Evolutionary conservation across 768 basidiomycete genomes (phyloP), one percentile per base, ranked within the genome.

Genomic region (Tylopilus sp.): DNA sequence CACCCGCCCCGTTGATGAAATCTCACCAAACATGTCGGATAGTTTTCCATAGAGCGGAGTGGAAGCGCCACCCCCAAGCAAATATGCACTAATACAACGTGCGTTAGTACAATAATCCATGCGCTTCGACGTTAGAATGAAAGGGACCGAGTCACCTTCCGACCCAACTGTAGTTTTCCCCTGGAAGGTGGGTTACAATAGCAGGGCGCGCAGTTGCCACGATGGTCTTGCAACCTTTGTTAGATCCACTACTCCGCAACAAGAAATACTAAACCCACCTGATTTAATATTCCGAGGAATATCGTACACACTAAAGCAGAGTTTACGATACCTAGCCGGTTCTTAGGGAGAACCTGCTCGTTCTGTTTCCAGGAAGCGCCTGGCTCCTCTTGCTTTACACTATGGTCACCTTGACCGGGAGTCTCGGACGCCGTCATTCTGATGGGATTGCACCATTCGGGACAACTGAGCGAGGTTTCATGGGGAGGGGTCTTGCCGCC

Each of bases 1-100:
- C 16, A n/a, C 31, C 25, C 2, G 19, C 13, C 13, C 29, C 34
- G 29, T 28, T 1, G 3, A 16, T 21, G 14, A 29, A 24, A 19
- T n/a, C 54, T 33, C 48, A 66, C 75, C 75, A 24, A 74, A 53
- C 29, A 76, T 71, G 65, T 89, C 83, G 3, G 87, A 88, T 1
- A 89, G 68, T 63, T 90, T 91, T 14, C 89, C 90, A 57, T 90
- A 91, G 3, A 89, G 61, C 0, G 89, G 88, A 0, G 83, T 74
- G 11, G 87, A 72, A 5, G 85, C 74, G 16, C 85, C 83, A 5
- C 82, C 80, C 0, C 85, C 77, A 26, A 92, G 79, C 17, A 92
- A 71, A 64, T 91, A 92, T 29, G 89, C 82, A 64, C 87, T 89
- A 50, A 4, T 11, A 5, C 14, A 31, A 48, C n/a, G n/a, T n/a